A percentile compares a stretch with the other conserved stretches of the same genome.
Evolutionary conservation across 495 filamentous ascomycete genomes (phyloP).

Genomic region (Glarea lozoyensis): DNA sequence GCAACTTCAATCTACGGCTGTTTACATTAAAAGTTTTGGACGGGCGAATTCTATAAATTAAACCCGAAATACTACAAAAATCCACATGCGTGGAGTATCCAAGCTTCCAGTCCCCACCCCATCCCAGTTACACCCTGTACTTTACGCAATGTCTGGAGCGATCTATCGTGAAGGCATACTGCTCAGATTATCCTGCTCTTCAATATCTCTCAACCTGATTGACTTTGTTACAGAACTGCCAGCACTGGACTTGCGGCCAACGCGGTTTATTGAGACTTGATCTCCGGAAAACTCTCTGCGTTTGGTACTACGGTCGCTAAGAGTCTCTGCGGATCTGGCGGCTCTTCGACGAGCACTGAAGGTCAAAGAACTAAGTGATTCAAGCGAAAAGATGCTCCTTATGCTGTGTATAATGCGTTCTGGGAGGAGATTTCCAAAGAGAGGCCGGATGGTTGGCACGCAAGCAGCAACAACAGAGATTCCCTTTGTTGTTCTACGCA

Average conservation of each 20-base stretch:
- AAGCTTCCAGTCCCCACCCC: no score
- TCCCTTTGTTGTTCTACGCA: no score
- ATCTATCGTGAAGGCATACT: no score
- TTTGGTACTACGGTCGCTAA: not conserved
- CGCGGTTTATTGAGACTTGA: not conserved
- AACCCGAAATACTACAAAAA: no score
- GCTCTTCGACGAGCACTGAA: not conserved
- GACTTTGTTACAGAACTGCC: not conserved
- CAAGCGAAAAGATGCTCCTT: not conserved
- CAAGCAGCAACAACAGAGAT: not conserved
- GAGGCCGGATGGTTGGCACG: not conserved
- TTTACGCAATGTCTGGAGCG: no score
- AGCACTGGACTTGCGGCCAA: not conserved
- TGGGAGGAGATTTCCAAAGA: not conserved
- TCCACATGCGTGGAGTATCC: no score
- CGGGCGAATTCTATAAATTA: no score
- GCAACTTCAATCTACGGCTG: no score
- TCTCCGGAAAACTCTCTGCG: not conserved
- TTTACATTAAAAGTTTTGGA: no score
- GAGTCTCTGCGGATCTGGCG: not conserved
- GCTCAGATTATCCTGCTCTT: not conserved
- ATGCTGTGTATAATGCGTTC: not conserved
- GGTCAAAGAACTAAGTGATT: not conserved
- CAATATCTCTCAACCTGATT: not conserved
- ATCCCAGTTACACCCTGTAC: no score